Evolutionary conservation across 225 moss, liverwort and hornwort genomes (phyloP).

Genomic region (Bryoerythrophyllum caledonicum): DNA sequence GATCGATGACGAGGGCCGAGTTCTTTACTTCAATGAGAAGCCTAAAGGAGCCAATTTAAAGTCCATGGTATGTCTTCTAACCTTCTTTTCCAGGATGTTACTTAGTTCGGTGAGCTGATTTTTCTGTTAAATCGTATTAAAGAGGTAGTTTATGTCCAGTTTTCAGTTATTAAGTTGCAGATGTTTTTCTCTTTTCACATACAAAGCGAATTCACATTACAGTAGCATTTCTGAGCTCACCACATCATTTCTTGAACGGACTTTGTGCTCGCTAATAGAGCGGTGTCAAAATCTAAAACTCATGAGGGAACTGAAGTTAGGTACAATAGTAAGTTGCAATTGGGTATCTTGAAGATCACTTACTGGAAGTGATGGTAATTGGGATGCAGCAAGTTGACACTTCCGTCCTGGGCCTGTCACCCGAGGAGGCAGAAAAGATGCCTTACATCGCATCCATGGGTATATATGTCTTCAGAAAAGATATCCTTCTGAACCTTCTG

Average conservation of each 20-base stretch:
- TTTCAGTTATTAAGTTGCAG: neutral
- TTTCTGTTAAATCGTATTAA: too few relatives aligned
- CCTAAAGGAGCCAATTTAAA: constrained; percentile 30
- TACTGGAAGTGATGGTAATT: neutral
- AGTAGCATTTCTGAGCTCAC: too few relatives aligned
- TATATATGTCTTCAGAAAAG: constrained; percentile 72
- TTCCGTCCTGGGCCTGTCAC: constrained; percentile 59
- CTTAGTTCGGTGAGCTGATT: too few relatives aligned
- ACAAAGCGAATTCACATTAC: neutral
- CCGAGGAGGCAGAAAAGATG: constrained; percentile 58
- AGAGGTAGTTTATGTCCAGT: too few relatives aligned
- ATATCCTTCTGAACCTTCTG: constrained; percentile 35
- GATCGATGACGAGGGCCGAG: too few relatives aligned
- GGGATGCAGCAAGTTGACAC: constrained; percentile 66
- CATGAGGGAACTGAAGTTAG: neutral
- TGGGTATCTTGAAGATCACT: neutral
- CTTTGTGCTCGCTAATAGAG: neutral
- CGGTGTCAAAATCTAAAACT: neutral
- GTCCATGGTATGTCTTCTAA: constrained; percentile 46
- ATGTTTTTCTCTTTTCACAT: neutral
- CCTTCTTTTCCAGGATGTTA: too few relatives aligned
- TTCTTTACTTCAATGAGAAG: too few relatives aligned
- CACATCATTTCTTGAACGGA: neutral
- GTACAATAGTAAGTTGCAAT: neutral
- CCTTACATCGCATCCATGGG: constrained; percentile 84